A percentile compares a stretch with the other conserved stretches of the same genome.
Evolutionary conservation across 768 basidiomycete genomes (phyloP).

Genomic region (Cytidiella melzeri): DNA sequence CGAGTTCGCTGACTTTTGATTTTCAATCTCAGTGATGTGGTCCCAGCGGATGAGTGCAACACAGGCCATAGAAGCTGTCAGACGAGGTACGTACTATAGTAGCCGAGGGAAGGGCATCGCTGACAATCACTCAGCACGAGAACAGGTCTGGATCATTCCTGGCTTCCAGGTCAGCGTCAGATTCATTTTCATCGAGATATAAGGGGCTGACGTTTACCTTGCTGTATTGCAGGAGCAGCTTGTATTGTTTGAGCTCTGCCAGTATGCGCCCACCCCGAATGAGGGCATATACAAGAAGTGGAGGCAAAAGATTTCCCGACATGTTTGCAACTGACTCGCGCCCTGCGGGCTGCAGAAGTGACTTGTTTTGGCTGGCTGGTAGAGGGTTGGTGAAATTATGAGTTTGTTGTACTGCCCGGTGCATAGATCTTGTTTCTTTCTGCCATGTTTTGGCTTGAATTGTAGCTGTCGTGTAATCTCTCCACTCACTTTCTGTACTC

Average conservation of each 20-base stretch:
- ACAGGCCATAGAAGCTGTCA: conserved; percentile 53
- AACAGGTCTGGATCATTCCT: conserved; percentile 75
- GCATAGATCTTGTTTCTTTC: no score
- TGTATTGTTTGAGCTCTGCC: conserved; percentile 67
- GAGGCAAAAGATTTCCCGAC: conserved; percentile 49
- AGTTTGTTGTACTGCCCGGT: not conserved
- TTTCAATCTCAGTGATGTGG: conserved; percentile 53
- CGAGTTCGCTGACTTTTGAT: conserved; percentile 1
- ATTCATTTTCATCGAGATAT: no score
- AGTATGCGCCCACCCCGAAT: conserved; percentile 51
- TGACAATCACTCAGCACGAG: conserved; percentile 42
- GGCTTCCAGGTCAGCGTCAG: conserved; percentile 46
- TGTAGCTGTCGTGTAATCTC: not conserved
- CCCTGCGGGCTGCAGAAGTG: not conserved
- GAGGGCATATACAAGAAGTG: conserved; percentile 66
- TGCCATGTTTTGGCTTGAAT: not conserved
- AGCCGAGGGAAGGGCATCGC: not conserved
- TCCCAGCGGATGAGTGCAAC: conserved; percentile 49
- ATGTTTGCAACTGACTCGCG: conserved; percentile 6
- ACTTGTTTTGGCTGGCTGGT: no score
- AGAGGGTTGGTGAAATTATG: no score
- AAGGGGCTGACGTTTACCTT: no score
- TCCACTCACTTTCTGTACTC: not conserved
- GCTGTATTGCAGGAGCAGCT: conserved; percentile 46
- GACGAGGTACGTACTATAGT: conserved; percentile 40